Base-by-base conservation (phyloP, 2,329 filamentous ascomycete species). In the Beauveria sp. region DNA sequence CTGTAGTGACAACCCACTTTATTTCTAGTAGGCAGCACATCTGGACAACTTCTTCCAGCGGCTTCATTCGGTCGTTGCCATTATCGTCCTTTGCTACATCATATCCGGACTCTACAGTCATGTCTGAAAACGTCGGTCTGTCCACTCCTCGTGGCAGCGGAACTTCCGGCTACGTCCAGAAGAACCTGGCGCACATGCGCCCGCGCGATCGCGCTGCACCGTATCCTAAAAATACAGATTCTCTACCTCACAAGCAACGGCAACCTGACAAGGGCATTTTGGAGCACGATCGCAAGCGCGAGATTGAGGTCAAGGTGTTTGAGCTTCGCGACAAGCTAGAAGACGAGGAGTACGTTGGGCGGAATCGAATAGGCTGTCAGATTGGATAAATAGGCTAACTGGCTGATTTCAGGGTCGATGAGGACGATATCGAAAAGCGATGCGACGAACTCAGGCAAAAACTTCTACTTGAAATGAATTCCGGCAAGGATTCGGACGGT, bases 61-160 rank as follows among this genome's bases (percentile, higher is more conserved):
- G 28, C 24, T 47, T 22, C 28, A 38, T 47, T 38, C 38, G 8
- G 12, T 57, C 12, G 3, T 57, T 43, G n/a, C 43, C 7, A 2
- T 12, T 22, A 16, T 57, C 55, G 10, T 51, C 42, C 61, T 49
- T 24, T 4, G 3, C 6, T 30, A 5, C 14, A 40, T 40, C 1
- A 26, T 26, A 5, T 1, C 12, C 20, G 26, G 20, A 42, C 18
- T 30, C 12, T 49, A 42, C 18, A 45, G 70, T 40, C 68, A 98
- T 98, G 95, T 95, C 93, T 63, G 92, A 95, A 67, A 99, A 99
- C 78, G 95, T 99, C 71, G 96, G 95, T 62, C 91, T 99, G 69
- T 87, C 89, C 62, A 99, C 95, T 5, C 95, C 95, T 3, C 88
- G 95, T 70, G 95, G 95, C 67, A 96, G 90, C 72, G 95, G 95